Conservation (phyloP, 805 yeast genomes). For the Blastobotrys attinorum region DNA sequence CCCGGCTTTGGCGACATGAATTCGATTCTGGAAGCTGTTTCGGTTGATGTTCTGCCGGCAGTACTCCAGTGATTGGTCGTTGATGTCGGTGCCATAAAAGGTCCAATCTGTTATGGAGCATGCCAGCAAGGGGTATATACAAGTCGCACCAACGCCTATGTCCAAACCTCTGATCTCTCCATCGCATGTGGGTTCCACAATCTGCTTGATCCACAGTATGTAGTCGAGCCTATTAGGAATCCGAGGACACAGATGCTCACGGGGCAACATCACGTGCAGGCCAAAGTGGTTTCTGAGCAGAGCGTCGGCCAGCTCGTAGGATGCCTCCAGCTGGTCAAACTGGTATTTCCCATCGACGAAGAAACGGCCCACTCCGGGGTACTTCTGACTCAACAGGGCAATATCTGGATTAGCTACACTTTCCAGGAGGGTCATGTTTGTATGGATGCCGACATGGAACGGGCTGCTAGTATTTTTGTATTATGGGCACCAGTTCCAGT, state of each 20-base stretch:
- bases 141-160: slow-evolving; percentile 44
- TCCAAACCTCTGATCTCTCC: slow-evolving; percentile 21
- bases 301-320: slow-evolving; percentile 8
- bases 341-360: slow-evolving; percentile 7
- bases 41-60: slow-evolving; percentile 25
- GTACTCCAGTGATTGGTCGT: slow-evolving; percentile 25
- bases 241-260: slow-evolving; percentile 17
- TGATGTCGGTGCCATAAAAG: slow-evolving; percentile 39
- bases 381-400: not conserved
- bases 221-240: slow-evolving; percentile 24
- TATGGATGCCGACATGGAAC: too few relatives aligned
- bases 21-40: slow-evolving; percentile 23
- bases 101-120: slow-evolving; percentile 5
- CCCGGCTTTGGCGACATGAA: not conserved
- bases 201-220: slow-evolving; percentile 22
- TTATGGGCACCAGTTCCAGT: too few relatives aligned
- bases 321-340: slow-evolving; percentile 5
- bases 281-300: slow-evolving; percentile 13
- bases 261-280: slow-evolving; percentile 8
- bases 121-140: slow-evolving; percentile 40
- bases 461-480: not conserved
- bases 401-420: not conserved
- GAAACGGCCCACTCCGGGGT: not conserved
- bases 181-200: slow-evolving; percentile 17
- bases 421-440: not conserved